phyloP scores from a whole-genome alignment of 176 grass and related monocot species.

The maize (Zea mays) region Zm-B73-REFERENCE-NAM-5.0 NC_050099.1:1581001-1581500 shows the following conservation, averaged over 20 bases:
- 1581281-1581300: too few relatives aligned
- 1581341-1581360: background rate
- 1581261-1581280: background rate
- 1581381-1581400: background rate
- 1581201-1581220: background rate
- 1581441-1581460: background rate
- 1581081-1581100: background rate
- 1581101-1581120: background rate
- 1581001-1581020: slow-evolving; percentile 21
- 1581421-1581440: too few relatives aligned
- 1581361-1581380: background rate
- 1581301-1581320: background rate
- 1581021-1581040: background rate
- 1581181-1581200: background rate
- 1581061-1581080: background rate
- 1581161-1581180: too few relatives aligned
- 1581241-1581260: background rate
- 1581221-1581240: slow-evolving; percentile 1
- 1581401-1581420: background rate
- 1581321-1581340: background rate
- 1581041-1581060: background rate
- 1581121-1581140: background rate
- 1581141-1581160: background rate
- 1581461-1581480: slow-evolving; percentile 78
- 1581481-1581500: slow-evolving; percentile 63